A percentile compares a stretch with the other conserved stretches of the same genome.
These are phyloP conservation scores for Blastomyces parvus DNA, from an alignment of 2,329 filamentous ascomycete species.

Conservation along the genomic window DNA sequence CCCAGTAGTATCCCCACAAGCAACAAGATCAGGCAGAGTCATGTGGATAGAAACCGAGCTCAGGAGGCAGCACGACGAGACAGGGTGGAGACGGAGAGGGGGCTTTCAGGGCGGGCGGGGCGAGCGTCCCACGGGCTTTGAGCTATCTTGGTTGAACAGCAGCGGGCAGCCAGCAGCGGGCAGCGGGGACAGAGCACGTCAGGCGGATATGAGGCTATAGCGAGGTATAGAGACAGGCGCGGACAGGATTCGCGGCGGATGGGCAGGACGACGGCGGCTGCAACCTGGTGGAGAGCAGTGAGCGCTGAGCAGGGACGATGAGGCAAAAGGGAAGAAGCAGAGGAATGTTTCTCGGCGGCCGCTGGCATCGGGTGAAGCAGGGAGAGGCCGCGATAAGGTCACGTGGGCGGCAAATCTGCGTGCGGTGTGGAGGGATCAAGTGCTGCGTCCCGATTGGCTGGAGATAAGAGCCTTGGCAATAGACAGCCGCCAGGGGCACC, in stretches of 20 bases:
- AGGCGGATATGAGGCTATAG: neutral
- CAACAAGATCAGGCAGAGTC: neutral
- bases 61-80: neutral
- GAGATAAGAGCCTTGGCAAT: neutral
- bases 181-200: too few species aligned
- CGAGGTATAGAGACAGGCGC: too few species aligned
- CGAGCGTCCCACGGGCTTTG: neutral
- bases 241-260: neutral
- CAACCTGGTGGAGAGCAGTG: too few species aligned
- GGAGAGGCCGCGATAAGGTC: neutral
- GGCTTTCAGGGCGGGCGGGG: neutral
- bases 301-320: too few species aligned
- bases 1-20: neutral
- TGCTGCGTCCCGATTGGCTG: neutral
- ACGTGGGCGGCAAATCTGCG: constrained; percentile 3
- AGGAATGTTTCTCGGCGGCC: neutral
- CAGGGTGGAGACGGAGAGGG: neutral
- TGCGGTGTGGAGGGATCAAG: neutral
- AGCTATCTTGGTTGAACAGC: neutral
- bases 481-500: neutral
- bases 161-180: neutral
- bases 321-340: neutral
- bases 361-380: neutral
- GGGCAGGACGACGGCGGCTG: neutral
- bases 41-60: neutral